These are phyloP conservation scores for Silene noctiflora DNA, from an alignment of 179 eudicot genomes.

Conservation along the genomic window DNA sequence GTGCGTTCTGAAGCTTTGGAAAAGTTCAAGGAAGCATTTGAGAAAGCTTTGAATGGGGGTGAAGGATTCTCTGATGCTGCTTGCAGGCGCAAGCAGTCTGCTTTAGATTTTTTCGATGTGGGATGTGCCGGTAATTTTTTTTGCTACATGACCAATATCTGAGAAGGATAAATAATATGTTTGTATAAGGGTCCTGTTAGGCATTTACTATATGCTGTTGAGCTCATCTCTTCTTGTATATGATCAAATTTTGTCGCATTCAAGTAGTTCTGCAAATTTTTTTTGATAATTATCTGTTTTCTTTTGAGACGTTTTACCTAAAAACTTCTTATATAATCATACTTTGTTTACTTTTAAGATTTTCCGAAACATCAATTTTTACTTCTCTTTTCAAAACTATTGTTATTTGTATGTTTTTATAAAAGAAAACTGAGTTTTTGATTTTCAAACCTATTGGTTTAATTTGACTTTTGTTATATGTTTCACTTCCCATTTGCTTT, in stretches of 20 bases:
- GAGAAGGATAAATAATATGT: not conserved
- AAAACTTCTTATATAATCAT: no score
- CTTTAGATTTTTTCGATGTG: slow-evolving; percentile 61
- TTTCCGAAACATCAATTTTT: no score
- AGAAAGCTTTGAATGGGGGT: slow-evolving; percentile 66
- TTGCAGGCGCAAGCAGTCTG: slow-evolving; percentile 49
- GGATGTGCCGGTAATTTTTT: slow-evolving; percentile 62
- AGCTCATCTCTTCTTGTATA: not conserved
- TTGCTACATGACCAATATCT: not conserved
- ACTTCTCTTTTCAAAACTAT: no score
- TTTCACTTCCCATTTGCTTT: no score
- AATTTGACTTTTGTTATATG: no score
- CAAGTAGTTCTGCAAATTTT: not conserved
- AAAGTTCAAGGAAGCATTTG: slow-evolving; percentile 74
- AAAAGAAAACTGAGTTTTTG: no score
- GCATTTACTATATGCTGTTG: not conserved
- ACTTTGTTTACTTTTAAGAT: no score
- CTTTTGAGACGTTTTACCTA: no score
- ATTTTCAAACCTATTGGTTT: no score
- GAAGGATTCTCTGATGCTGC: slow-evolving; percentile 77
- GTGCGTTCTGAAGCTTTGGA: slow-evolving; percentile 71
- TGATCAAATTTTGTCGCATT: not conserved
- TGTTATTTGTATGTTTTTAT: no score
- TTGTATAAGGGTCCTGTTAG: slow-evolving; percentile 1
- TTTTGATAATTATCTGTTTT: not conserved